These are phyloP conservation scores for Coemansia sp. DNA, from an alignment of 192 early-diverging fungal genomes.

Conservation along the genomic window DNA sequence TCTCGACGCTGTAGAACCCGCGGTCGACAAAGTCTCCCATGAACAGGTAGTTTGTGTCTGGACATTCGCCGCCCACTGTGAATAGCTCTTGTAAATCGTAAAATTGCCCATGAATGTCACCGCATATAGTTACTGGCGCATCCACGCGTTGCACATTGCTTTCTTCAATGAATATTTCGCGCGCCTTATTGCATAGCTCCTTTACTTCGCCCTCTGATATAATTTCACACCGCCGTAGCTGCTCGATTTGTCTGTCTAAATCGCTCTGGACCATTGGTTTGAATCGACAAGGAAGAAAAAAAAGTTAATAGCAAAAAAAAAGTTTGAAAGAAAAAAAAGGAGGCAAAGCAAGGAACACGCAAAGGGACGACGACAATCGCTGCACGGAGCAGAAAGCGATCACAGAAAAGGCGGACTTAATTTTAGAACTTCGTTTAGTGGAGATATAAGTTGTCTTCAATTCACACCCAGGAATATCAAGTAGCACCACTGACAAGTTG, in stretches of 20 bases:
- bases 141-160: conserved; percentile 94
- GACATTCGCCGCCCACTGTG: conserved; percentile 90
- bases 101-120: conserved; percentile 99
- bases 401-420: background rate
- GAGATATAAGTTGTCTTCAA: too few relatives aligned
- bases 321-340: background rate
- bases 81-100: conserved; percentile 96
- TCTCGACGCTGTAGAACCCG: conserved; percentile 96
- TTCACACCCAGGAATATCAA: too few relatives aligned
- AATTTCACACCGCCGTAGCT: conserved; percentile 87
- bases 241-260: conserved; percentile 78
- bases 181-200: conserved; percentile 90
- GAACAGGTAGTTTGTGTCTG: conserved; percentile 97
- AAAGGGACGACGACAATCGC: background rate
- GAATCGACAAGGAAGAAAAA: conserved; percentile 1
- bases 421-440: too few relatives aligned
- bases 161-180: conserved; percentile 95
- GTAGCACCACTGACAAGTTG: too few relatives aligned
- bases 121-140: conserved; percentile 94
- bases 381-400: background rate
- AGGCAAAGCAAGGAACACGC: background rate
- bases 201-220: conserved; percentile 93
- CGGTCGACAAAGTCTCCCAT: conserved; percentile 98
- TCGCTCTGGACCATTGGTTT: conserved; percentile 50
- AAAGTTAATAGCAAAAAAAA: conserved; percentile 19